Evolutionary conservation across 2,329 filamentous ascomycete species (phyloP), one percentile per base, ranked within the genome.

Genomic region (Diaporthe sp.): DNA sequence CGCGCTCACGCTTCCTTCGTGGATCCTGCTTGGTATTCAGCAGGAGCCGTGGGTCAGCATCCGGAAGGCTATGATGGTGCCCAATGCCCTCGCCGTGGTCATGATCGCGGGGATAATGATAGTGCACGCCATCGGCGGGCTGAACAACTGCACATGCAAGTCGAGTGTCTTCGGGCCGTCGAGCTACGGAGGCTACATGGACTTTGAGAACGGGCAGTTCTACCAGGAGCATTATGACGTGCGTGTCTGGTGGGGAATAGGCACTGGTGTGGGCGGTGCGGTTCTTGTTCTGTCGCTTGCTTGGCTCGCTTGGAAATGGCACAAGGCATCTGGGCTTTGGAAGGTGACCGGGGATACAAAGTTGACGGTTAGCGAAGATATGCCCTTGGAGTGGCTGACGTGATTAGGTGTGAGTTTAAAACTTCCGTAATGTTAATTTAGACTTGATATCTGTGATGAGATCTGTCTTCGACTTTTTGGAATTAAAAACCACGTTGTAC

Each of bases 221-320:
- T 67, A 67, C 15, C 61, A 67, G 44, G 28, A 67, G 5, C 61
- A 67, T 13, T 67, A 67, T 4, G 61, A 49, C 7, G 61, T 67
- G 28, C 42, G 61, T 2, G 61, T 67, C 1, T 67, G 61, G 61
- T 67, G 61, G 61, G 61, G 61, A 0, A 25, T 67, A n/a, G 44
- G 61, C 2, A 67, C 61, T 2, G 61, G 61, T 4, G 61, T 67
- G 1, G 61, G 61, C 6, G 61, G 61, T 1, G 44, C 42, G 19
- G 44, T 51, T 19, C 61, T 67, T 49, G 25, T 49, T n/a, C 9
- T 67, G 10, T 49, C 61, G 19, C 61, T 67, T 51, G 61, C 44
- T 51, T 67, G 61, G 61, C 61, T 67, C 6, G 61, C 61, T 37
- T 67, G 61, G 61, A 67, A 67, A 49, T 67, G 61, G 61, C 61